These are phyloP conservation scores for Vanderwaltozyma yarrowii DNA, from an alignment of 805 yeast genomes.

Conservation along the genomic window DNA sequence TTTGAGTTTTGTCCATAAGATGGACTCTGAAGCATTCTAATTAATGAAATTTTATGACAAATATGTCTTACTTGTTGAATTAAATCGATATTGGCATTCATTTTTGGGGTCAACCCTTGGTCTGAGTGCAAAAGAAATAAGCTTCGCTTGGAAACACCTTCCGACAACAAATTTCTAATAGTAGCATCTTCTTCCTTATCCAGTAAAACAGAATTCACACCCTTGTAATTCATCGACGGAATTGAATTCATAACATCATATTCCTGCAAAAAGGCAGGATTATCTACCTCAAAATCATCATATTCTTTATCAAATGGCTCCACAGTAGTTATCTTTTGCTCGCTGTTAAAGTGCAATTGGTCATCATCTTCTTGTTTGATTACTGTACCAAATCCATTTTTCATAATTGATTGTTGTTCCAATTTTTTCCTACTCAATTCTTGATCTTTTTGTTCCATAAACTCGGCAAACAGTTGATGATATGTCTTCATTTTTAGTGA, in stretches of 20 bases:
- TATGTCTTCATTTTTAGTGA: constrained; percentile 57
- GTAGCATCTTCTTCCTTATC: constrained; percentile 38
- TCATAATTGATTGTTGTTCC: constrained; percentile 31
- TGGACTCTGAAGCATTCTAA: constrained; percentile 70
- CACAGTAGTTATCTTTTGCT: constrained; percentile 4
- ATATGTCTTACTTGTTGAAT: constrained; percentile 84
- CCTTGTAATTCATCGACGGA: constrained; percentile 52
- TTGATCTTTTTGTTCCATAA: constrained; percentile 22
- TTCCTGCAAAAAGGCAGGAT: constrained; percentile 62
- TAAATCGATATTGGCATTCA: constrained; percentile 56
- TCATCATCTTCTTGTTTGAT: constrained; percentile 28
- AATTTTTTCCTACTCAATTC: constrained; percentile 19
- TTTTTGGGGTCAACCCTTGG: constrained; percentile 50
- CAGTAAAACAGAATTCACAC: constrained; percentile 38
- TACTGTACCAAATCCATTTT: constrained; percentile 28
- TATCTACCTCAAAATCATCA: constrained; percentile 39
- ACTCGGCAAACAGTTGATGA: constrained; percentile 25
- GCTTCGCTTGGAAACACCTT: constrained; percentile 31
- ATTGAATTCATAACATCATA: constrained; percentile 76
- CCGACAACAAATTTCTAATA: constrained; percentile 31
- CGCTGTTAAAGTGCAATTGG: constrained; percentile 5
- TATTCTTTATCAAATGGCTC: constrained; percentile 30
- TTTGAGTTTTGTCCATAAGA: constrained; percentile 2
- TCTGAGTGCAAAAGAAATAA: constrained; percentile 31
- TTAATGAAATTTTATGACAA: constrained; percentile 79